Evolutionary conservation across 2,329 filamentous ascomycete genomes (phyloP).

Genomic region (Reticulascus tulasneorum): DNA sequence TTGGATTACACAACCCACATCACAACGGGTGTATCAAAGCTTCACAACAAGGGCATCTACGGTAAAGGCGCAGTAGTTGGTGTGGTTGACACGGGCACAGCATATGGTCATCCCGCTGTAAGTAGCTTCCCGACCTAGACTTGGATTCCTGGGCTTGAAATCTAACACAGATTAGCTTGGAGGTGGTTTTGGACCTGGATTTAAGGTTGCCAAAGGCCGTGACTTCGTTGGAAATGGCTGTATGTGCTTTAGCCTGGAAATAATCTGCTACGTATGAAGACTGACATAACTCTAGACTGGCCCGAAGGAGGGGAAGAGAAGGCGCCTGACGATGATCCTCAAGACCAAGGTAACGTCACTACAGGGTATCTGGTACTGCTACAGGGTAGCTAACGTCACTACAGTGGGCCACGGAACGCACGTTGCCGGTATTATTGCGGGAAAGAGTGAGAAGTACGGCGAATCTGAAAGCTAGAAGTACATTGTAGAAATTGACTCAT

Average conservation of each 20-base stretch:
- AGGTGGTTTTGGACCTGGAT: background rate
- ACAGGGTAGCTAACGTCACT: too few species aligned
- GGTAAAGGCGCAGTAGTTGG: conserved; percentile 35
- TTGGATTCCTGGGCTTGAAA: conserved; percentile 17
- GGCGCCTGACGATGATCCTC: conserved; percentile 18
- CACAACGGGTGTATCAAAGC: conserved; percentile 33
- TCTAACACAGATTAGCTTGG: conserved; percentile 3
- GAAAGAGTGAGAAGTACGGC: conserved; percentile 2
- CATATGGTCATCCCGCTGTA: conserved; percentile 34
- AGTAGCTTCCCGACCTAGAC: background rate
- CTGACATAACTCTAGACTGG: conserved; percentile 1
- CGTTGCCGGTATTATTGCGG: conserved; percentile 1
- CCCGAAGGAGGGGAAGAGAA: conserved; percentile 14
- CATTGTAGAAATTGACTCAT: background rate
- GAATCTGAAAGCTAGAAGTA: background rate
- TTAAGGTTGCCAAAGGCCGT: conserved; percentile 3
- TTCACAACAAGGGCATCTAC: conserved; percentile 31
- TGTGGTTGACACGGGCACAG: conserved; percentile 36
- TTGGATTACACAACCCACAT: conserved; percentile 30
- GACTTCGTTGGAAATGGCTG: conserved; percentile 8
- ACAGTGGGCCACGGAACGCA: conserved; percentile 1
- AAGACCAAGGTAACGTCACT: conserved; percentile 21
- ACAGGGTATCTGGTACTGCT: conserved; percentile 13
- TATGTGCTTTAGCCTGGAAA: conserved; percentile 13
- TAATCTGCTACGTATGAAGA: background rate